These are phyloP conservation scores for Chrysoporthe puriensis DNA, from an alignment of 2,329 filamentous ascomycete species.

Conservation along the genomic window DNA sequence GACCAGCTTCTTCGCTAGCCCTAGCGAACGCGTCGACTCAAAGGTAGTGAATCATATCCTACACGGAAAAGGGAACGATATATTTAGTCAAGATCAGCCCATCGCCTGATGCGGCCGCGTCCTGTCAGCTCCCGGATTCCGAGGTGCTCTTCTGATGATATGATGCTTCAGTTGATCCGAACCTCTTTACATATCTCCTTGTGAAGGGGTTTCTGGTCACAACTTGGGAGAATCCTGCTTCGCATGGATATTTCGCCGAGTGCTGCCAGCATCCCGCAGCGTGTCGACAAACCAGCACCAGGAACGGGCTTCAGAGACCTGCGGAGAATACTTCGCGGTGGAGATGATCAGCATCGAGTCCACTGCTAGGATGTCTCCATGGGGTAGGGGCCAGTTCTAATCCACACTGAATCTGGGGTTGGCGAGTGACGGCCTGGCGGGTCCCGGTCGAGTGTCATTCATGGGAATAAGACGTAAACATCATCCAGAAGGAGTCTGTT, in stretches of 20 bases:
- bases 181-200: not conserved
- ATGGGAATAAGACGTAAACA: conserved; percentile 2
- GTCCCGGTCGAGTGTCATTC: not conserved
- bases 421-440: not conserved
- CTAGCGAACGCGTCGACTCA: not conserved
- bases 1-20: not conserved
- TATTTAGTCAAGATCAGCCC: not conserved
- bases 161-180: not conserved
- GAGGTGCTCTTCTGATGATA: not conserved
- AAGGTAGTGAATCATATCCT: not conserved
- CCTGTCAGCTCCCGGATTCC: not conserved
- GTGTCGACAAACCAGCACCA: not conserved
- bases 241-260: not conserved
- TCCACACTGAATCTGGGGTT: not conserved
- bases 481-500: not conserved
- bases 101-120: not conserved
- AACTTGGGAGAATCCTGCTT: not conserved
- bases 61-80: not conserved
- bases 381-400: not conserved
- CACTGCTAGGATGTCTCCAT: not conserved
- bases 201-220: not conserved
- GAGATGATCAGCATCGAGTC: not conserved
- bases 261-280: not conserved
- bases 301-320: not conserved
- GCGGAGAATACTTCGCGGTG: not conserved